phyloP scores from a whole-genome alignment of 225 moss, liverwort and hornwort species.

The Sphagnum tenellum region DNA sequence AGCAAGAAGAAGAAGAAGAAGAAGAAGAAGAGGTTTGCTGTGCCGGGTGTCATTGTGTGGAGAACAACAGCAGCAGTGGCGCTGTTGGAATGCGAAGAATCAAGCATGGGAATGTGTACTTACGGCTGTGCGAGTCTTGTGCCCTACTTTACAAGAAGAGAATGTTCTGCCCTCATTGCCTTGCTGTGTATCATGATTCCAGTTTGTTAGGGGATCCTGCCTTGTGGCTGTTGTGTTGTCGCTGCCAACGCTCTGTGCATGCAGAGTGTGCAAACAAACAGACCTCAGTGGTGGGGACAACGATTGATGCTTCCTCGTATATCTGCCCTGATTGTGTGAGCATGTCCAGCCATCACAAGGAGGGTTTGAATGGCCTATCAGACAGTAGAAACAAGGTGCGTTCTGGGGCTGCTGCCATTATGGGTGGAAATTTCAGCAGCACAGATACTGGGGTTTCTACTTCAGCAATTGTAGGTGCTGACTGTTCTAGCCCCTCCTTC shows the following conservation, averaged over 20 bases:
- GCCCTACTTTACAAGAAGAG: conserved; percentile 54
- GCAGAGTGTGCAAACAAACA: conserved; percentile 70
- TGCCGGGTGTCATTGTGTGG: conserved; percentile 38
- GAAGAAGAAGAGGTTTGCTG: conserved; percentile 17
- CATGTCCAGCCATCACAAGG: conserved; percentile 47
- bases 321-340: conserved; percentile 70
- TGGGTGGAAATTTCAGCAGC: conserved; percentile 27
- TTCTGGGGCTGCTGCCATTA: conserved; percentile 11
- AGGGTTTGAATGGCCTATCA: conserved; percentile 34
- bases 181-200: conserved; percentile 61
- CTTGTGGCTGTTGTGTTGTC: conserved; percentile 61
- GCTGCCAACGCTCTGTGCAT: conserved; percentile 77
- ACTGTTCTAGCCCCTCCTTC: conserved; percentile 51
- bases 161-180: conserved; percentile 71
- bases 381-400: conserved; percentile 34
- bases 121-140: conserved; percentile 68
- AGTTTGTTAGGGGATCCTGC: conserved; percentile 46
- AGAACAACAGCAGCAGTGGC: conserved; percentile 9
- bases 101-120: conserved; percentile 57
- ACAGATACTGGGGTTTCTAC: conserved; percentile 32
- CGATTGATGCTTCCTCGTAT: conserved; percentile 31
- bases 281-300: conserved; percentile 13
- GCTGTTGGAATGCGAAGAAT: conserved; percentile 49
- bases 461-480: conserved; percentile 28
- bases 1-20: neutral